Evolutionary conservation across 352 stramenopile species (phyloP), one percentile per base, ranked within the genome.

Genomic region (Phytophthora sp.): DNA sequence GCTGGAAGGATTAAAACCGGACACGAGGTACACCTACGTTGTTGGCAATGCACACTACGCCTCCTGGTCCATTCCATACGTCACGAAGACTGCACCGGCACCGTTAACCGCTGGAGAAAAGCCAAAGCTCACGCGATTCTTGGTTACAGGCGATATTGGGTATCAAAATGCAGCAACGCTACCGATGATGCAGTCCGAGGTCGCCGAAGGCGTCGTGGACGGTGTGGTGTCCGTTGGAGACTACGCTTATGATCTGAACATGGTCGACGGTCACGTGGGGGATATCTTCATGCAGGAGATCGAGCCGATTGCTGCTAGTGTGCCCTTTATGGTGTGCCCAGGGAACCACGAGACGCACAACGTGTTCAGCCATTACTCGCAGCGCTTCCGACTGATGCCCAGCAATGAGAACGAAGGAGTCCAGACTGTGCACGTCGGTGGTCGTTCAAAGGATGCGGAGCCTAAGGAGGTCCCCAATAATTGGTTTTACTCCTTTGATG

Each of bases 231-330:
- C 89, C 4, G 87, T 96, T 66, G 88, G 88, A 55, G 89, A 97
- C 69, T 96, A 96, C 63, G 89, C 89, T 5, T 97, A 96, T 66
- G 88, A 97, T 44, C 70, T 96, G 54, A 76, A 97, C 55, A 73
- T 91, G 24, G 77, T 84, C 5, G 66, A 94, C 20, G 89, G 89
- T 3, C 74, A 82, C 46, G 84, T 95, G 13, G 89, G 89, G 42
- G 88, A 96, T 56, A 91, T 96, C 23, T 98, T 95, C 71, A 95
- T 97, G 88, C 83, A 92, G 32, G 81, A 94, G 54, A 94, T 96
- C 60, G 79, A 97, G 32, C 80, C 84, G 3, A 95, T 96, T 46
- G 88, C 88, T 17, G 79, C 85, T 13, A 72, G 65, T 12, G 77
- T 96, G 28, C 90, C 91, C 1, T 97, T 96, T 59, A 97, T 97